Conservation (phyloP, 1,139 yeast species). For the Fermentozyma sake region DNA sequence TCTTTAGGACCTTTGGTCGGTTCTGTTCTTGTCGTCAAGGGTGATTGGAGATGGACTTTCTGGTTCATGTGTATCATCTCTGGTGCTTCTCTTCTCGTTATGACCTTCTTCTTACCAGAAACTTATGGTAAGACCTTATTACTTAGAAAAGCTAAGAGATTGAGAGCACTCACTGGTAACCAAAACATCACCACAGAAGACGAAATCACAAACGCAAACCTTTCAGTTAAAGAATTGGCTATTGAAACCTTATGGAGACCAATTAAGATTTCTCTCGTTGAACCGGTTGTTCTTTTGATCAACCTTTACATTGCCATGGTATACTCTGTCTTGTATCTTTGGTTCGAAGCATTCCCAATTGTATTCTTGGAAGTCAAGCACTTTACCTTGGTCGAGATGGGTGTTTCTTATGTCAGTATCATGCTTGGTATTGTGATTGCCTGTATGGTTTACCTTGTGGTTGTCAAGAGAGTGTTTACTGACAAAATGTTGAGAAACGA, state of each 20-base stretch:
- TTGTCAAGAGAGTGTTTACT: constrained; percentile 21
- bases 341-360: constrained; percentile 61
- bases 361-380: constrained; percentile 41
- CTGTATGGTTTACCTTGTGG: constrained; percentile 19
- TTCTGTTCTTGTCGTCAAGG: constrained; percentile 23
- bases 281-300: constrained; percentile 44
- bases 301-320: constrained; percentile 49
- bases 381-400: constrained; percentile 48
- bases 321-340: constrained; percentile 51
- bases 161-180: constrained; percentile 33
- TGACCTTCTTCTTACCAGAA: constrained; percentile 31
- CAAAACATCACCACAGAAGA: constrained; percentile 24
- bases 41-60: constrained; percentile 37
- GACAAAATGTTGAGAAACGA: constrained; percentile 18
- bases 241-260: constrained; percentile 49
- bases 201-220: constrained; percentile 19
- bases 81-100: constrained; percentile 22
- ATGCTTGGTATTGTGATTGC: constrained; percentile 39
- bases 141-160: constrained; percentile 31
- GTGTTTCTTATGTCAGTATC: constrained; percentile 42
- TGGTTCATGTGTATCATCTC: constrained; percentile 33
- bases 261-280: constrained; percentile 34
- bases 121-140: constrained; percentile 29
- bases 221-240: constrained; percentile 19
- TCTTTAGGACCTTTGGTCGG: constrained; percentile 36